A percentile compares a stretch with the other conserved stretches of the same genome.
These are phyloP conservation scores for Exophiala spinifera DNA, from an alignment of 2,329 filamentous ascomycete genomes.

Conservation along the genomic window DNA sequence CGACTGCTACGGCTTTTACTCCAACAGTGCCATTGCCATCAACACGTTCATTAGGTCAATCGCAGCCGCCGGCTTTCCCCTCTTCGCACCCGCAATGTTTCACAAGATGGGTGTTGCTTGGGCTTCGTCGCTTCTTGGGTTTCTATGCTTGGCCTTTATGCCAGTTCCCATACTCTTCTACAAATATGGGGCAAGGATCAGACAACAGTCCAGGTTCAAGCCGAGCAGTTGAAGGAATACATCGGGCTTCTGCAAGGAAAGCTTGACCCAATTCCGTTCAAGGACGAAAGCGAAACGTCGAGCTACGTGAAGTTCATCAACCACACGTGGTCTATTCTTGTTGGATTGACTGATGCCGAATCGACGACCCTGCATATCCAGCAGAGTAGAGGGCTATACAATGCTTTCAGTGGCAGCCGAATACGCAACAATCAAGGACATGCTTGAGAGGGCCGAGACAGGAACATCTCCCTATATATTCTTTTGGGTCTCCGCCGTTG, in stretches of 20 bases:
- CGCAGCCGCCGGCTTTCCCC: slow-evolving; percentile 35
- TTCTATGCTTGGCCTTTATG: slow-evolving; percentile 40
- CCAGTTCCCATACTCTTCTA: slow-evolving; percentile 51
- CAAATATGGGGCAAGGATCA: slow-evolving; percentile 45
- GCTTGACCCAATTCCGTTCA: too few species aligned
- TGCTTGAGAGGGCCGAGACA: too few species aligned
- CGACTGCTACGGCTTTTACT: slow-evolving; percentile 41
- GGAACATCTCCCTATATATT: too few species aligned
- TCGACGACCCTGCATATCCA: too few species aligned
- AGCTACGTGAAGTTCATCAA: too few species aligned
- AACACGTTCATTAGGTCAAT: slow-evolving; percentile 38
- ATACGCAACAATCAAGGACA: too few species aligned
- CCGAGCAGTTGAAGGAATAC: slow-evolving; percentile 17
- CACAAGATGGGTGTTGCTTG: slow-evolving; percentile 39
- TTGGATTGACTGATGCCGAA: too few species aligned
- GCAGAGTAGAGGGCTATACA: too few species aligned
- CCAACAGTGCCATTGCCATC: slow-evolving; percentile 41
- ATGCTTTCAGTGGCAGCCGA: too few species aligned
- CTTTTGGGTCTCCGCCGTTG: too few species aligned
- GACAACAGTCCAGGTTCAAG: slow-evolving; percentile 43
- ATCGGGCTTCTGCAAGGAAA: background rate
- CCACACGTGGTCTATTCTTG: too few species aligned
- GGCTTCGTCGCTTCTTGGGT: slow-evolving; percentile 40
- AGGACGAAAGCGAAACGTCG: too few species aligned
- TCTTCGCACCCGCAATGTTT: slow-evolving; percentile 37